Conservation (phyloP, 1,284 basidiomycete species). For the Austroboletus novae-zelandiae region DNA sequence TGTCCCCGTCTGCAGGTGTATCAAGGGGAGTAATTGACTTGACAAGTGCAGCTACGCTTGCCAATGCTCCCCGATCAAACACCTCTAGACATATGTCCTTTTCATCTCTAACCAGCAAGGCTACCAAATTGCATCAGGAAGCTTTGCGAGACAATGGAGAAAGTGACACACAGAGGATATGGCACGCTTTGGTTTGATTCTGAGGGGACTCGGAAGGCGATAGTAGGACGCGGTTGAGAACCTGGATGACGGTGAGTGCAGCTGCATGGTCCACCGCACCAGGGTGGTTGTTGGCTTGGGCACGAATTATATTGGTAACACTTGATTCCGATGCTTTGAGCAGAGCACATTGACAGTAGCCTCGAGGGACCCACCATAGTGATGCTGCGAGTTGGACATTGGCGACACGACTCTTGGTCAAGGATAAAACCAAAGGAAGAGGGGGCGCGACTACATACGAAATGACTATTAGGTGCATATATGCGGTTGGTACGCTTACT, state of each 20-base stretch:
- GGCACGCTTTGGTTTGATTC: constrained; percentile 62
- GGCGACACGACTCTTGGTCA: constrained; percentile 52
- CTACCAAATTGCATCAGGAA: constrained; percentile 37
- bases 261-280: constrained; percentile 42
- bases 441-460: constrained; percentile 34
- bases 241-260: constrained; percentile 57
- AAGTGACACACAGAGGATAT: constrained; percentile 57
- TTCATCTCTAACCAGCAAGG: constrained; percentile 71
- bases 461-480: constrained; percentile 5
- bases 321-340: constrained; percentile 31
- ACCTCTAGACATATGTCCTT: constrained; percentile 61
- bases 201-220: constrained; percentile 40
- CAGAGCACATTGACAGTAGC: neutral
- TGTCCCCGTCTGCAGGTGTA: constrained; percentile 43
- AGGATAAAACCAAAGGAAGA: constrained; percentile 38
- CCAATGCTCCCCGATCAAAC: constrained; percentile 58
- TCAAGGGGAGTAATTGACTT: constrained; percentile 51
- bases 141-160: neutral
- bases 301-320: constrained; percentile 57
- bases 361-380: constrained; percentile 50
- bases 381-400: constrained; percentile 67
- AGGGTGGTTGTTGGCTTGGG: constrained; percentile 31
- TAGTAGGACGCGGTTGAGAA: constrained; percentile 56
- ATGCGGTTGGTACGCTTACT: constrained; percentile 27
- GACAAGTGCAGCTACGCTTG: constrained; percentile 48